These are phyloP conservation scores for Thraustotheca clavata DNA, from an alignment of 352 stramenopile species.

Conservation along the genomic window DNA sequence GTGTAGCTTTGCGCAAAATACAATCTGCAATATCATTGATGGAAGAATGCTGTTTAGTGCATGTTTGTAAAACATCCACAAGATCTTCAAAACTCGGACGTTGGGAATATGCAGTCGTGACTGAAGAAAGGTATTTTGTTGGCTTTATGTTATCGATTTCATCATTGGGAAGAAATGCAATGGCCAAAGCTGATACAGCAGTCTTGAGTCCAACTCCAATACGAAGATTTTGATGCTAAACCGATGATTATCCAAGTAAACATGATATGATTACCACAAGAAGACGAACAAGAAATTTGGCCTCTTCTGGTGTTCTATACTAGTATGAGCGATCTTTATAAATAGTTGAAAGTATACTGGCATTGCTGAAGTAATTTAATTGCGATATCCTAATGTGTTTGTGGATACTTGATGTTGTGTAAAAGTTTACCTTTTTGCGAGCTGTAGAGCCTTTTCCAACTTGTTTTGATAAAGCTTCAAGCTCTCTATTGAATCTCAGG, in stretches of 20 bases:
- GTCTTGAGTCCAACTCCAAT: conserved; percentile 79
- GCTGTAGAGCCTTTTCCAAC: conserved; percentile 42
- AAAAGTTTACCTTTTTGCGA: conserved; percentile 35
- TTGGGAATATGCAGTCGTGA: conserved; percentile 59
- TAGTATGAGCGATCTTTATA: background rate
- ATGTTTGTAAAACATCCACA: conserved; percentile 26
- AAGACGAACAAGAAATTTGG: conserved; percentile 56
- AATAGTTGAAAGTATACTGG: background rate
- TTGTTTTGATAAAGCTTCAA: conserved; percentile 48
- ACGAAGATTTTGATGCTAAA: conserved; percentile 71
- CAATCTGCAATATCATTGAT: conserved; percentile 21
- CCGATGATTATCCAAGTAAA: background rate
- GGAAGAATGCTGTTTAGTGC: conserved; percentile 22
- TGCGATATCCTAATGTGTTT: conserved; percentile 27
- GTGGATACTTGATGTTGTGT: background rate
- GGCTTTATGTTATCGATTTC: background rate
- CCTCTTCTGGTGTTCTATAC: conserved; percentile 40
- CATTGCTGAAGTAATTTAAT: conserved; percentile 47
- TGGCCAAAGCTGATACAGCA: conserved; percentile 53
- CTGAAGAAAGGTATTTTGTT: conserved; percentile 44
- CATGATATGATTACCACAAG: conserved; percentile 42
- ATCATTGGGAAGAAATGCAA: conserved; percentile 26
- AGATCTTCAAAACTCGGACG: conserved; percentile 55
- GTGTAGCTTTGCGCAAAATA: conserved; percentile 25
- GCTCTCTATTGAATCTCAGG: conserved; percentile 17